phyloP scores from a whole-genome alignment of 257 asterid genomes.

The Solanum commersonii region DNA sequence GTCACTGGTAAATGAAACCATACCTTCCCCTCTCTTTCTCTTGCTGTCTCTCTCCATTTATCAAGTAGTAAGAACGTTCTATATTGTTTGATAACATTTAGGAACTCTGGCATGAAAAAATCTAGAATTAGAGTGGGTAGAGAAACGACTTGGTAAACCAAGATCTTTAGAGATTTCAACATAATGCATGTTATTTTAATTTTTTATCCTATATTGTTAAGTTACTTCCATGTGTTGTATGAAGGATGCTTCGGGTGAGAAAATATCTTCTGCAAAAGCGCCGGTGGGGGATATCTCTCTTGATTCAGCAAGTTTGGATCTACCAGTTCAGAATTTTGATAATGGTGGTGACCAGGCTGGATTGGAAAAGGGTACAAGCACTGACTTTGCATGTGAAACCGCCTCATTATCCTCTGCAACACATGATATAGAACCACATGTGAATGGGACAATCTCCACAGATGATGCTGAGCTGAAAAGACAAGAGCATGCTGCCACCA shows the following conservation, averaged over 20 bases:
- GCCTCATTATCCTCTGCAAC: not conserved
- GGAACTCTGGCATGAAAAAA: not conserved
- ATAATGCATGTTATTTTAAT: not conserved
- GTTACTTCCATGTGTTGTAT: not conserved
- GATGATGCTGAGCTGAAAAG: slow-evolving; percentile 9
- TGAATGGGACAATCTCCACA: not conserved
- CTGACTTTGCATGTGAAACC: not conserved
- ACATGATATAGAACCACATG: not conserved
- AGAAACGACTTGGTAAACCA: not conserved
- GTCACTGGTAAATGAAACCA: not conserved
- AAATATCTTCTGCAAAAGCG: not conserved
- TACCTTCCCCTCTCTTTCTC: not conserved
- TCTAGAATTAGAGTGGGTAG: not conserved
- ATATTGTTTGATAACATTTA: not conserved
- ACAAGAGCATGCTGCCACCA: slow-evolving; percentile 32
- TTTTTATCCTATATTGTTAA: not conserved
- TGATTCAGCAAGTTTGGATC: not conserved
- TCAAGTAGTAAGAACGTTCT: not conserved
- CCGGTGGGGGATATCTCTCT: not conserved
- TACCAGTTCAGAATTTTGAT: not conserved
- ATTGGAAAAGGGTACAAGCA: slow-evolving; percentile 1
- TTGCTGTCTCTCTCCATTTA: not conserved
- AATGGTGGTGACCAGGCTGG: not conserved
- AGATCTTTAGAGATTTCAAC: not conserved
- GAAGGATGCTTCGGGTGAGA: not conserved